Percentiles rank a stretch among this genome's conserved stretches.
Conservation (phyloP, 2,329 filamentous ascomycete species). For the Aspergillus ochraceus region DNA sequence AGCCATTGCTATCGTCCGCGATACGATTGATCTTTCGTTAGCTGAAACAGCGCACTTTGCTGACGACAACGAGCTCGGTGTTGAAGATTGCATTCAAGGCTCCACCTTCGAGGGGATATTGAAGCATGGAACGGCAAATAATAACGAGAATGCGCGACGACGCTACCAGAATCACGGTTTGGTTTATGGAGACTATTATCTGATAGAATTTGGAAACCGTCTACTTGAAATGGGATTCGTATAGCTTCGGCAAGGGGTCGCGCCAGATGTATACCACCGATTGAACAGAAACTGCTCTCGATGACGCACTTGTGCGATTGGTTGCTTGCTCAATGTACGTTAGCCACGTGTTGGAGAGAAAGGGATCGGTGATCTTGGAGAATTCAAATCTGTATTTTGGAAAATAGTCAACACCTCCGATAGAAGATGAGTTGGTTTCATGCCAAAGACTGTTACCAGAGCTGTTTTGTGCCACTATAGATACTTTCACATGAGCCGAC, state of each 20-base stretch:
- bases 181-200: constrained; percentile 45
- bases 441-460: no score
- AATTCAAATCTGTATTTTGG: no score
- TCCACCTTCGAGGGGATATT: constrained; percentile 38
- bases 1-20: constrained; percentile 12
- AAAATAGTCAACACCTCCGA: neutral
- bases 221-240: constrained; percentile 28
- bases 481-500: no score
- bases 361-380: no score
- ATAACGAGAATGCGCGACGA: constrained; percentile 37
- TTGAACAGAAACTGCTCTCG: no score
- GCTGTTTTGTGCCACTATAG: no score
- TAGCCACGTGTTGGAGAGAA: no score
- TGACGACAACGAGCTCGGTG: constrained; percentile 2
- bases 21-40: constrained; percentile 8
- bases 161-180: constrained; percentile 41
- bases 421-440: no score
- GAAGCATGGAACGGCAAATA: constrained; percentile 39
- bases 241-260: constrained; percentile 2
- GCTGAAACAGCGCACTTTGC: neutral
- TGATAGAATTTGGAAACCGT: constrained; percentile 44
- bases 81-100: constrained; percentile 15
- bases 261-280: no score
- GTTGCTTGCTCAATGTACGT: no score
- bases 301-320: no score